These are phyloP conservation scores for Claviceps humidiphila DNA, from an alignment of 2,329 filamentous ascomycete genomes.

Conservation along the genomic window DNA sequence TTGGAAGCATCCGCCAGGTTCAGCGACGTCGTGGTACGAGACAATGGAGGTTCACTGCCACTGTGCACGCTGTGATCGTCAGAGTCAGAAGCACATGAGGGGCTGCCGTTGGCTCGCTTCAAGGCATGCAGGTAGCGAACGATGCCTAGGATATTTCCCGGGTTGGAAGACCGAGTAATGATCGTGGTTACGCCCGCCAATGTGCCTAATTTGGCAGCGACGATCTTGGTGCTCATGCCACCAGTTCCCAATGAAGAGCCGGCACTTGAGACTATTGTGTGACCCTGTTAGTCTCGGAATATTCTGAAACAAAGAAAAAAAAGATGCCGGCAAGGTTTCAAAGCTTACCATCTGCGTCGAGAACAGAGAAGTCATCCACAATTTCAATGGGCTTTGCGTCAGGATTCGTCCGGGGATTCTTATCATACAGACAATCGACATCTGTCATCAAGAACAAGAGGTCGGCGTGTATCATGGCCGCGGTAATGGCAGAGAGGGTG, in stretches of 20 bases:
- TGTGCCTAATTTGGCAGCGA: conserved; percentile 81
- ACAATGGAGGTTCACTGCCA: conserved; percentile 13
- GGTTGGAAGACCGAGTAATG: conserved; percentile 87
- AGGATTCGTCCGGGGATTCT: conserved; percentile 75
- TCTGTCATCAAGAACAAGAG: conserved; percentile 98
- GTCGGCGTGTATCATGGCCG: conserved; percentile 93
- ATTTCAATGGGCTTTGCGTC: conserved; percentile 85
- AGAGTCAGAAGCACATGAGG: conserved; percentile 4
- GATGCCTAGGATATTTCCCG: conserved; percentile 81
- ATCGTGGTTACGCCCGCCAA: conserved; percentile 92
- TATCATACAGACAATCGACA: conserved; percentile 93
- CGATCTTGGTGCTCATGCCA: conserved; percentile 95
- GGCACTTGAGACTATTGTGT: conserved; percentile 58
- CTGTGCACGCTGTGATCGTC: conserved; percentile 11
- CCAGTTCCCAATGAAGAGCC: conserved; percentile 85
- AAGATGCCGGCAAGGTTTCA: not conserved
- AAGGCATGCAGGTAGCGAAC: conserved; percentile 59
- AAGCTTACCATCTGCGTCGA: conserved; percentile 62
- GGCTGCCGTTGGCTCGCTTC: conserved; percentile 4
- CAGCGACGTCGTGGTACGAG: conserved; percentile 29
- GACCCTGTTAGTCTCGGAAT: conserved; percentile 8
- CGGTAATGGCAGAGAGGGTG: conserved; percentile 89
- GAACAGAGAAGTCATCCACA: conserved; percentile 71
- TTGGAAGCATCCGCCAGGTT: conserved; percentile 18
- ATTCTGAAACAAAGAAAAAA: not conserved